These are phyloP conservation scores for Candida krabiensis DNA, from an alignment of 805 yeast species.

Conservation along the genomic window DNA sequence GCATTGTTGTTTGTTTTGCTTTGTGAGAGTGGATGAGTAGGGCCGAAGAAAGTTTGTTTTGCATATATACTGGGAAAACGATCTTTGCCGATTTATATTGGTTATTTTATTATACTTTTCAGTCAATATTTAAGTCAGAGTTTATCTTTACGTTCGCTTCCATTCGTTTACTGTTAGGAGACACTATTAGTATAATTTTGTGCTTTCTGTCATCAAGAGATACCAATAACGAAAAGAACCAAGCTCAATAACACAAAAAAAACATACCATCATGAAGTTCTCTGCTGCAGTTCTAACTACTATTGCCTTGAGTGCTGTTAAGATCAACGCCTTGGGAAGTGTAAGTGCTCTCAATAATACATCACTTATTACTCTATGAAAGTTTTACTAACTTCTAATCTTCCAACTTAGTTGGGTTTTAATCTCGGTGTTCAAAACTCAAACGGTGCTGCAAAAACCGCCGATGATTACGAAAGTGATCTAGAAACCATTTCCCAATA, in stretches of 20 bases:
- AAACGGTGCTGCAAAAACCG: conserved; percentile 72
- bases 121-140: too few relatives aligned
- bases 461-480: conserved; percentile 70
- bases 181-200: not conserved
- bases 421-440: conserved; percentile 82
- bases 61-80: too few relatives aligned
- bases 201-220: too few relatives aligned
- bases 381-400: too few relatives aligned
- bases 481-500: conserved; percentile 57
- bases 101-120: too few relatives aligned
- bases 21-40: too few relatives aligned
- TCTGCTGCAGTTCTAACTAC: conserved; percentile 23
- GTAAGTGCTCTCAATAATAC: conserved; percentile 9
- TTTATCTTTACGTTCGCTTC: conserved; percentile 7
- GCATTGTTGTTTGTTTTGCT: too few relatives aligned
- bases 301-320: conserved; percentile 20
- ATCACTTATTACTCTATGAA: too few relatives aligned
- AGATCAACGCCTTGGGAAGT: conserved; percentile 26
- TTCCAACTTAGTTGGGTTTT: conserved; percentile 55
- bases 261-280: conserved; percentile 28
- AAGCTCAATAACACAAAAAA: too few relatives aligned
- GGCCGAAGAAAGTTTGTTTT: too few relatives aligned
- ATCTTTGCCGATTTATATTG: too few relatives aligned
- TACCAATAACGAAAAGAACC: too few relatives aligned
- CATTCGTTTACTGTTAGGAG: conserved; percentile 1